Evolutionary conservation across 1,284 basidiomycete species (phyloP).

Genomic region (Tylopilus sp.): DNA sequence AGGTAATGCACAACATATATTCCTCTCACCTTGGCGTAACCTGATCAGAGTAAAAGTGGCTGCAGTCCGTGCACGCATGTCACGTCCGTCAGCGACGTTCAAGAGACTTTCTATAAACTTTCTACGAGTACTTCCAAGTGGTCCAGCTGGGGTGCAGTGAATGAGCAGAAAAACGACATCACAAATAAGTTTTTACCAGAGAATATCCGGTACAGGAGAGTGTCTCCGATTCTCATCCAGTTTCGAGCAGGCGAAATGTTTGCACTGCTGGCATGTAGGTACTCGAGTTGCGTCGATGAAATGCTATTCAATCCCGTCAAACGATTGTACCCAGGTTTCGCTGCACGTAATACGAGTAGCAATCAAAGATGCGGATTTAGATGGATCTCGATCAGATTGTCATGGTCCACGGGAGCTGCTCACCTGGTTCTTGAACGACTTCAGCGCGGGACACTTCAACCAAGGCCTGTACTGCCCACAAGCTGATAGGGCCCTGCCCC

Average conservation of each 20-base stretch:
- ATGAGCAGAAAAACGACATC: neutral
- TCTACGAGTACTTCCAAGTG: conserved; percentile 16
- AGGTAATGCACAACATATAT: neutral
- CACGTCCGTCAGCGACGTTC: conserved; percentile 15
- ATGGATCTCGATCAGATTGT: neutral
- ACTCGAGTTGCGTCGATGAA: conserved; percentile 15
- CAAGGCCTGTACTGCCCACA: conserved; percentile 23
- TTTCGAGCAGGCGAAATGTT: conserved; percentile 25
- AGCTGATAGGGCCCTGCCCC: conserved; percentile 14
- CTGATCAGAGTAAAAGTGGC: conserved; percentile 24
- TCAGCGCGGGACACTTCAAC: conserved; percentile 23
- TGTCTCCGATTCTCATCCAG: conserved; percentile 26
- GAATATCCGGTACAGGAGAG: conserved; percentile 22
- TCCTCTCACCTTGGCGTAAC: conserved; percentile 11
- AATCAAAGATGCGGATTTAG: neutral
- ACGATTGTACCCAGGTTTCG: conserved; percentile 2
- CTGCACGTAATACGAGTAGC: neutral
- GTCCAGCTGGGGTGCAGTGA: conserved; percentile 12
- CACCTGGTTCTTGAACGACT: conserved; percentile 19
- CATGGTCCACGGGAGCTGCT: neutral
- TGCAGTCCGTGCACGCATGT: conserved; percentile 20
- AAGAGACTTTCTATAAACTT: conserved; percentile 21
- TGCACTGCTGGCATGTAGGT: conserved; percentile 17
- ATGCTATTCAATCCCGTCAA: conserved; percentile 2
- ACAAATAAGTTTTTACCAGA: conserved; percentile 9